A percentile compares a stretch with the other conserved stretches of the same genome.
Conservation (phyloP, 2,329 filamentous ascomycete genomes). For the Hymenoscyphus linearis region DNA sequence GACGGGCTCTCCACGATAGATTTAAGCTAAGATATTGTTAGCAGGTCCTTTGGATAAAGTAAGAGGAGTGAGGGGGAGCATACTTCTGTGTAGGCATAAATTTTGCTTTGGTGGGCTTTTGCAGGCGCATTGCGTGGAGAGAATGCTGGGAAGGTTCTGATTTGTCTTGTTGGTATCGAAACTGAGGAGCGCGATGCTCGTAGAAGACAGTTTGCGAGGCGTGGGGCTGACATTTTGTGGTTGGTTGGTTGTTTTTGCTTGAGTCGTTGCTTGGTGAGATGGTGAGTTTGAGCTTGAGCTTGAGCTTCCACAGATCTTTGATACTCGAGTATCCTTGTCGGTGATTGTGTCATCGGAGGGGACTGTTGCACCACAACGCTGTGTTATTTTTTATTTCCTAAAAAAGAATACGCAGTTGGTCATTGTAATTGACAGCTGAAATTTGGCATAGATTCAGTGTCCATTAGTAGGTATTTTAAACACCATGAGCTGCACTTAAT, state of each 20-base stretch:
- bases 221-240: conserved; percentile 19
- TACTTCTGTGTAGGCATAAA: conserved; percentile 18
- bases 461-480: no score
- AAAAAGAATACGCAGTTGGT: neutral
- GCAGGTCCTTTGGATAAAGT: neutral
- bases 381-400: neutral
- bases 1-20: conserved; percentile 31
- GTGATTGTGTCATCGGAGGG: neutral
- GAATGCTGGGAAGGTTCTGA: conserved; percentile 8
- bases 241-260: neutral
- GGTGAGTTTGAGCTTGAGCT: neutral
- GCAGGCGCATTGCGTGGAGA: neutral
- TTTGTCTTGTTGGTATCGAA: conserved; percentile 8
- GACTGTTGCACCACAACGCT: neutral
- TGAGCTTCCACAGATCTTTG: neutral
- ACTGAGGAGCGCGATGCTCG: conserved; percentile 15
- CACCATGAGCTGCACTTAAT: no score
- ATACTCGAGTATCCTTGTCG: neutral
- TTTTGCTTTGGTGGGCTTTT: conserved; percentile 16
- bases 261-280: neutral
- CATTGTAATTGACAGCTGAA: neutral
- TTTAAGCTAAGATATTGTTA: conserved; percentile 37
- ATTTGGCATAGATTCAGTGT: neutral
- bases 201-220: conserved; percentile 15
- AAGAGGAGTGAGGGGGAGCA: neutral